Percentiles rank a stretch among this genome's conserved stretches.
These are phyloP conservation scores for Coemansia sp. DNA, from an alignment of 192 early-diverging fungal genomes.

Conservation along the genomic window DNA sequence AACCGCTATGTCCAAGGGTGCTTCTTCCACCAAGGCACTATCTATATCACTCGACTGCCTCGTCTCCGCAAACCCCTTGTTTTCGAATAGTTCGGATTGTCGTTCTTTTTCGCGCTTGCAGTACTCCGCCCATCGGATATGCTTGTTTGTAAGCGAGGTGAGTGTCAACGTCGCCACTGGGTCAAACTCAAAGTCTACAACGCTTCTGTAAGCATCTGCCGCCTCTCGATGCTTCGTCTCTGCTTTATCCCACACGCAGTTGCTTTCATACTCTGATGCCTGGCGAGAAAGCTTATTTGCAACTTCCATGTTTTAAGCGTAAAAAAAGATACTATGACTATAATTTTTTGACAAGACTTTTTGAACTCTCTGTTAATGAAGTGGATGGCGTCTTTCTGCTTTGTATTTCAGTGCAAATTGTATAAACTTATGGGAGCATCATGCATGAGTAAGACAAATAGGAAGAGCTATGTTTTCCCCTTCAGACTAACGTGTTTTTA, in stretches of 20 bases:
- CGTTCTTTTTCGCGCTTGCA: constrained; percentile 33
- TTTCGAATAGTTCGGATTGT: background rate
- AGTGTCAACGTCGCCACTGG: constrained; percentile 44
- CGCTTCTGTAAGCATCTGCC: constrained; percentile 22
- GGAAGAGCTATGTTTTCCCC: background rate
- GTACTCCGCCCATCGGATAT: constrained; percentile 43
- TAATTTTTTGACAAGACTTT: too few species aligned
- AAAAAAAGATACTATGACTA: background rate
- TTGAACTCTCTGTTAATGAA: too few species aligned
- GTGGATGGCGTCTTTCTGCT: background rate
- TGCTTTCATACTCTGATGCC: constrained; percentile 29
- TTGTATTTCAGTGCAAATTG: background rate
- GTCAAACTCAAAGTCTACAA: constrained; percentile 37
- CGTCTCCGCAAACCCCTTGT: background rate
- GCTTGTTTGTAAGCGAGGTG: constrained; percentile 37
- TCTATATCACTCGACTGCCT: background rate
- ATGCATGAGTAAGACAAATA: background rate
- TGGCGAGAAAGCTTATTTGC: constrained; percentile 35
- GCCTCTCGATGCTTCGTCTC: constrained; percentile 27
- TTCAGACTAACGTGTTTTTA: too few species aligned
- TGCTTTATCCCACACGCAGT: constrained; percentile 27
- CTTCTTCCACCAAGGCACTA: background rate
- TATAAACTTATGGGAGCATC: background rate
- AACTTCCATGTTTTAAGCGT: constrained; percentile 23
- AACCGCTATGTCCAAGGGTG: background rate